Evolutionary conservation across 257 asterid genomes (phyloP), one percentile per base, ranked within the genome.

Genomic region (Agastache rugosa): DNA sequence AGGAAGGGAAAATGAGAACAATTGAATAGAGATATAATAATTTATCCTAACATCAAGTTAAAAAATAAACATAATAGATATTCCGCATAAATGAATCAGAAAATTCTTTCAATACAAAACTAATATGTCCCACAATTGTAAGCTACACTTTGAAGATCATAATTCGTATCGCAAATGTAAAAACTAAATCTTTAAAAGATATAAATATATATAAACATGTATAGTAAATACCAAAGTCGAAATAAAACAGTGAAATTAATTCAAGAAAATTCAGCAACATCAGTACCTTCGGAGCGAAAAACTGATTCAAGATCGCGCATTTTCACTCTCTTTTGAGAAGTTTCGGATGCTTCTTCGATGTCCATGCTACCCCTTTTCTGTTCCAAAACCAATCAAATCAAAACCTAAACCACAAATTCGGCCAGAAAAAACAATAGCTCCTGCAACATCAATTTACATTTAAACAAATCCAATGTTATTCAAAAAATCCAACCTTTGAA

Each of bases 281-380:
- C 11, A 56, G 27, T 45, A 86, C 90, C 77, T 68, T 79, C 83
- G 35, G 81, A 71, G 42, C 65, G 77, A 61, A 83, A 54, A 77
- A 83, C 83, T 0, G 86, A 79, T 58, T 74, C 81, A 65, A 83
- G 82, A 56, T 81, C 82, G 42, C 86, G 84, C 83, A 81, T 81
- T 83, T 86, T 86, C 72, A 75, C 78, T 72, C 82, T 79, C 70
- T 81, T 83, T 0, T 74, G 71, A 62, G 85, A 72, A 14, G 34
- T 71, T 51, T 78, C 85, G 1, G 75, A 74, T 11, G 50, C 55
- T 76, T 81, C 87, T 54, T 79, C 83, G 23, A 68, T 69, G 48
- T 79, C 84, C n/a, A 69, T 2, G 48, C 73, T 23, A 16, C 71
- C 68, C 79, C 86, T 83, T 77, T 81, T 85, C 76, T 81, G 77